phyloP scores from a whole-genome alignment of 805 yeast species.

The Komagataella mondaviorum region DNA sequence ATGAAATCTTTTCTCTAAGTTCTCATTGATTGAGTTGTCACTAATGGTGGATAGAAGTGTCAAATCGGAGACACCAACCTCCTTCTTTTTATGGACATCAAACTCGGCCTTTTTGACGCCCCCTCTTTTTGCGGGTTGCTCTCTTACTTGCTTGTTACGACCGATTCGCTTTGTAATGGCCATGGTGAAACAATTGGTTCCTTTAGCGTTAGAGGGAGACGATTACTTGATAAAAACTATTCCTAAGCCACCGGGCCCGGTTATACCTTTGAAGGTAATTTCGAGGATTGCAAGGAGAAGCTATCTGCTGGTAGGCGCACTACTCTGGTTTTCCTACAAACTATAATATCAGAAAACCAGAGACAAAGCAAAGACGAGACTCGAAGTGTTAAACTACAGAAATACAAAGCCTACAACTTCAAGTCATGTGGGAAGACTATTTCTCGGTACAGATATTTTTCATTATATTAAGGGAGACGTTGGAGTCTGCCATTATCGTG shows the following conservation, averaged over 20 bases:
- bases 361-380: neutral
- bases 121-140: conserved; percentile 41
- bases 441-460: conserved; percentile 67
- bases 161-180: conserved; percentile 70
- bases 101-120: conserved; percentile 80
- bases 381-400: neutral
- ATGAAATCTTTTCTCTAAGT: conserved; percentile 76
- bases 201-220: neutral
- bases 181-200: conserved; percentile 25
- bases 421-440: conserved; percentile 25
- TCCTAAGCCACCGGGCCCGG: neutral
- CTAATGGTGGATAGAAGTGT: conserved; percentile 80
- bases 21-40: conserved; percentile 87
- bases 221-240: neutral
- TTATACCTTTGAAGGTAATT: neutral
- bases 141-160: conserved; percentile 35
- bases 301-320: neutral
- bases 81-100: conserved; percentile 79
- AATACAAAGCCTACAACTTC: neutral
- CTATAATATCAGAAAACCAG: too few relatives aligned
- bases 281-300: neutral
- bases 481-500: conserved; percentile 65
- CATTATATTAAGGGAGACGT: conserved; percentile 58
- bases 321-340: neutral
- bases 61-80: conserved; percentile 96